phyloP scores from a whole-genome alignment of 768 basidiomycete species.

The Coprinopsis marcescibilis region DNA sequence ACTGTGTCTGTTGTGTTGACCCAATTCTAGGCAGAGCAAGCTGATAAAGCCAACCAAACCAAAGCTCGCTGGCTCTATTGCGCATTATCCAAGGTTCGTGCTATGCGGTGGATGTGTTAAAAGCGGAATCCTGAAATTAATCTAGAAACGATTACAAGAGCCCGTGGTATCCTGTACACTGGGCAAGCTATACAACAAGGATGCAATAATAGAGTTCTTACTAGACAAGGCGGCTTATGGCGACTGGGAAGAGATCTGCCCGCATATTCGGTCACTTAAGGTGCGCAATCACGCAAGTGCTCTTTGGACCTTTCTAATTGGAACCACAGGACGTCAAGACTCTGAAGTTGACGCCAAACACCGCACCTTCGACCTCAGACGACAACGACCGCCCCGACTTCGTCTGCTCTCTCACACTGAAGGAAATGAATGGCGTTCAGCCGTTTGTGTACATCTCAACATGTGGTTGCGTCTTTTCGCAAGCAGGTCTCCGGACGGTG shows the following conservation, averaged over 20 bases:
- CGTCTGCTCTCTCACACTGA: conserved; percentile 85
- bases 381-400: conserved; percentile 57
- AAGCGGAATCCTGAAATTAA: neutral
- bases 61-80: conserved; percentile 90
- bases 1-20: neutral
- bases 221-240: conserved; percentile 80
- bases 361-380: conserved; percentile 36
- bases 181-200: conserved; percentile 96
- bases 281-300: conserved; percentile 35
- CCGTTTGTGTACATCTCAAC: conserved; percentile 84
- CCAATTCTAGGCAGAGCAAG: conserved; percentile 60
- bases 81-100: conserved; percentile 84
- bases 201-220: conserved; percentile 85
- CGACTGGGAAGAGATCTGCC: conserved; percentile 88
- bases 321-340: conserved; percentile 72
- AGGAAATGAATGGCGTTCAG: conserved; percentile 89
- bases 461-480: conserved; percentile 91
- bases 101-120: neutral
- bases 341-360: conserved; percentile 73
- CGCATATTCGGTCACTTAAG: conserved; percentile 87
- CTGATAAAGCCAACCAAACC: conserved; percentile 86
- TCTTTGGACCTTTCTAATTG: neutral
- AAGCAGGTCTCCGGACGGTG: conserved; percentile 72
- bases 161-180: conserved; percentile 89
- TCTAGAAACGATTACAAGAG: conserved; percentile 73